Evolutionary conservation across 1,284 basidiomycete genomes (phyloP), one percentile per base, ranked within the genome.

Genomic region (Pholiota adiposa): DNA sequence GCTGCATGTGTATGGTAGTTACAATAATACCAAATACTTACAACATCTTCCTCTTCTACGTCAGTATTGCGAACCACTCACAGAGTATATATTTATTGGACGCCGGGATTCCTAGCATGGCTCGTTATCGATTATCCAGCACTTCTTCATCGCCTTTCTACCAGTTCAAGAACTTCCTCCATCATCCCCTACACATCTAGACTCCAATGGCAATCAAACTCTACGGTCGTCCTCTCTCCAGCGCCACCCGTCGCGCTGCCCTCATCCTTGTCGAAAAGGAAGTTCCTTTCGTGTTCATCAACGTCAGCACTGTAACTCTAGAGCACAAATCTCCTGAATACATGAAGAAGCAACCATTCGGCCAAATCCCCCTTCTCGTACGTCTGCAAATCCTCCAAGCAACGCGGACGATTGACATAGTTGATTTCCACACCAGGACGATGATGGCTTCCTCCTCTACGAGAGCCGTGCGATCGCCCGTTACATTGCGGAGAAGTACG

Each of bases 361-460:
- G 85, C 12, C 85, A 87, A 70, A 71, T 89, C 62, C 88, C 87
- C 1, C 84, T 81, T 69, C 77, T 89, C 56, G 82, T 83, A 60
- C 18, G 79, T 71, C 31, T 44, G 40, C 33, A 38, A 38, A 14
- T 3, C 11, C 23, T 19, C 14, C 12, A 33, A 9, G 18, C 0
- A 23, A 7, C 12, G 38, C 18, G 3, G 18, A 49, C n/a, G n/a
- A n/a, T n/a, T n/a, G n/a, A n/a, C n/a, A 23, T 5, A 33, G 16
- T 53, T 59, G 59, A 33, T 19, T 76, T 6, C 65, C 56, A 74
- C 76, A 63, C 73, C 54, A 74, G 73, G 68, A 71, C 54, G 78
- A 80, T 54, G 75, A 78, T 46, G 79, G 78, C 4, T 75, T 80
- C 61, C 67, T 75, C 23, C 61, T 81, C 27, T 79, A 70, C 64